Base-by-base conservation (phyloP, 83 land plant genomes). In the Picea mariana region DNA sequence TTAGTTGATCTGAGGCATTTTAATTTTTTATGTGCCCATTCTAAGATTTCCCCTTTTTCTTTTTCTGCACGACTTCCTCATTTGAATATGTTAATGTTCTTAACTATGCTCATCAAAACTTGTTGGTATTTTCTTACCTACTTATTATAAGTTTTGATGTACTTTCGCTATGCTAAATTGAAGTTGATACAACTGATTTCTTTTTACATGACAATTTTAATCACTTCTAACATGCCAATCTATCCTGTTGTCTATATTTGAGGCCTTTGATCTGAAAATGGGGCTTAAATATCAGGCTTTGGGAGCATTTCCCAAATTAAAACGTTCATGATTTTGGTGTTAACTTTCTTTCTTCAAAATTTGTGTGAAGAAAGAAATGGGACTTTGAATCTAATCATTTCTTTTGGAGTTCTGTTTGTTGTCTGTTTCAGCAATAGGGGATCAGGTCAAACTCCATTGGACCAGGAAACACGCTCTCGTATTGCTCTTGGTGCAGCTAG, bases 401-500 rank as follows among this genome's bases (percentile, higher is more conserved):
- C 8, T 21, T 71, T 40, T 71, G 75, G 75, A 71, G 75, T 71
- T 71, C 23, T 71, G 52, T n/a, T 71, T 20, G 23, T 52, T 71
- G 49, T 71, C 20, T 71, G 75, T 71, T 71, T 71, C 87, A 93
- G 93, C 1, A 89, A 83, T 86, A 85, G 85, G 84, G 91, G 95
- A 58, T 84, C 90, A 9, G 89, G 93, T 27, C 81, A 91, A 66
- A 91, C 93, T 31, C 93, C 95, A 7, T 82, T 93, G 64, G 87
- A 85, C 80, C 91, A 91, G 95, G 89, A 85, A 75, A 80, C 86
- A 18, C 67, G 95, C 42, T 77, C 85, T 26, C 49, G 76, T 26
- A 91, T 93, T 26, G 93, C 93, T 38, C 86, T 89, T 6, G 89
- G 90, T 24, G 88, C 91, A 7, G 93, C 95, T 4, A 86, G 86